These are phyloP conservation scores for Skeletonema costatum DNA, from an alignment of 108 stramenopile species.

Conservation along the genomic window DNA sequence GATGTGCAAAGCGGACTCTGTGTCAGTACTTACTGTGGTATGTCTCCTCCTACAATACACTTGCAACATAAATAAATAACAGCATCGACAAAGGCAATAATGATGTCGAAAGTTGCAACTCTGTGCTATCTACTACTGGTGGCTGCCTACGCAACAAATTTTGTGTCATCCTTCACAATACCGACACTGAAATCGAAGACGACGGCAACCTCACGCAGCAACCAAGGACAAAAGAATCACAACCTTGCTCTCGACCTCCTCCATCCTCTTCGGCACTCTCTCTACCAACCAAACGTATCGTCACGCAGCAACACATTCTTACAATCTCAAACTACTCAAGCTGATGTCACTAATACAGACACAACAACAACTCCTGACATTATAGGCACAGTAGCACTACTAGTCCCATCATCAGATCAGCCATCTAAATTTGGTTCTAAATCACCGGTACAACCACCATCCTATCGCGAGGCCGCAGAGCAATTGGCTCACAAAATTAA, in stretches of 20 bases:
- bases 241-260: too few relatives aligned
- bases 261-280: background rate
- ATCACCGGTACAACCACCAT: slow-evolving; percentile 57
- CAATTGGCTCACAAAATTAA: slow-evolving; percentile 58
- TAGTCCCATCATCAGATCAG: slow-evolving; percentile 24
- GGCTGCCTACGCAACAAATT: background rate
- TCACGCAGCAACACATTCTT: background rate
- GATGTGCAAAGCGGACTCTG: too few relatives aligned
- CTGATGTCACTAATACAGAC: background rate
- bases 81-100: background rate
- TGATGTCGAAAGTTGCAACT: background rate
- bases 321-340: background rate
- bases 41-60: too few relatives aligned
- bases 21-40: too few relatives aligned
- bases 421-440: slow-evolving; percentile 59
- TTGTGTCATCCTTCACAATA: background rate
- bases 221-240: too few relatives aligned
- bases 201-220: background rate
- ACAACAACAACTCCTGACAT: background rate
- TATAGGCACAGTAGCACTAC: slow-evolving; percentile 45
- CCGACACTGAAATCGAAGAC: background rate
- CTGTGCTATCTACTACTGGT: background rate
- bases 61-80: too few relatives aligned
- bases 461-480: slow-evolving; percentile 48
- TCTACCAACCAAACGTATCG: background rate